Percentiles rank a stretch among this genome's conserved stretches.
phyloP scores from a whole-genome alignment of 83 land plant genomes.

The Diphasiastrum complanatum region DNA sequence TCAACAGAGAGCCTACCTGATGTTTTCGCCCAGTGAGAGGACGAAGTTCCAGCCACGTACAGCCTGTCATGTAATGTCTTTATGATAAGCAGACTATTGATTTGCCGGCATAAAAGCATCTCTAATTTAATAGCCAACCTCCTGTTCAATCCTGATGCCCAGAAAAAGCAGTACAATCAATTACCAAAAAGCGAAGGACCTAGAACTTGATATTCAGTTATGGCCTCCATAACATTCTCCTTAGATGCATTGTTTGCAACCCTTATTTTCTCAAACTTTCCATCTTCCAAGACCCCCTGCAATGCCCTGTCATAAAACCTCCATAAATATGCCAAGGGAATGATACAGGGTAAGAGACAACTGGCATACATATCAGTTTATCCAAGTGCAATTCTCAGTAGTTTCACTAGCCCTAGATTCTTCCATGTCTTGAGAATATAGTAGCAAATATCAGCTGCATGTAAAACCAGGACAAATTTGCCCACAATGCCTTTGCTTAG shows the following conservation, averaged over 20 bases:
- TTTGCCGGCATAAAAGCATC: background rate
- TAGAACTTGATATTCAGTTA: constrained; percentile 73
- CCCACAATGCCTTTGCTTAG: no score
- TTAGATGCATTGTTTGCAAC: constrained; percentile 18
- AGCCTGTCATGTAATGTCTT: constrained; percentile 42
- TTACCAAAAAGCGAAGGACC: constrained; percentile 52
- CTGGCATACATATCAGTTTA: no score
- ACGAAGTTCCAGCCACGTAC: constrained; percentile 83
- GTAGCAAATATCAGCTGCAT: no score
- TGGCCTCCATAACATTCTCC: constrained; percentile 45
- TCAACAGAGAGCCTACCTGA: no score
- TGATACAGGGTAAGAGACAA: no score
- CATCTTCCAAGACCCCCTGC: constrained; percentile 24
- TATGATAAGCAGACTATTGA: background rate
- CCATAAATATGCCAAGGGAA: no score
- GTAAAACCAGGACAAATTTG: no score
- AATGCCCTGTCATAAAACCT: background rate
- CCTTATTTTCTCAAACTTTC: constrained; percentile 27
- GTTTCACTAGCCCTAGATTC: no score
- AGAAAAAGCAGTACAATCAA: constrained; percentile 8
- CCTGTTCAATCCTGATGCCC: background rate
- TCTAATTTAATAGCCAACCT: no score
- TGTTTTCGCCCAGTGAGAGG: constrained; percentile 97
- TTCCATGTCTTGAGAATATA: no score
- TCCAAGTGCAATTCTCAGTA: no score